phyloP scores from a whole-genome alignment of 2,329 filamentous ascomycete species.

The Berkeleyomyces basicola region DNA sequence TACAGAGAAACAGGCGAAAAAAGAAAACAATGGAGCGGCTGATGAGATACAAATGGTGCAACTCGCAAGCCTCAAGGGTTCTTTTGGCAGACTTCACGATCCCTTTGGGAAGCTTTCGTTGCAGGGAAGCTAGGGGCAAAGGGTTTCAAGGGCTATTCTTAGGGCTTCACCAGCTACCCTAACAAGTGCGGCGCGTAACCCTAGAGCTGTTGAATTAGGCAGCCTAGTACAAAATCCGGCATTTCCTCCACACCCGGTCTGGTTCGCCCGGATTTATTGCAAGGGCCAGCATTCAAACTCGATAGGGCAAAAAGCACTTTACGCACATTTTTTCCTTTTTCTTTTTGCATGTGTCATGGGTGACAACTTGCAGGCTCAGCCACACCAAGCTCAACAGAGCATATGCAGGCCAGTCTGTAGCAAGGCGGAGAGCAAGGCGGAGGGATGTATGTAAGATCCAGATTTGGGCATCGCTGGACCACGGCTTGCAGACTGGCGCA shows the following conservation, averaged over 20 bases:
- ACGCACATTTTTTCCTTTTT: background rate
- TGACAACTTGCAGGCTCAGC: background rate
- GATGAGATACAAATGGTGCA: background rate
- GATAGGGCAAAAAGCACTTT: background rate
- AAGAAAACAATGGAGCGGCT: background rate
- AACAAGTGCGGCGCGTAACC: background rate
- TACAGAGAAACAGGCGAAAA: background rate
- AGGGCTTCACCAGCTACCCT: background rate
- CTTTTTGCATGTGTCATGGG: background rate
- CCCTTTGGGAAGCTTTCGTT: background rate
- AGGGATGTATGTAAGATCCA: background rate
- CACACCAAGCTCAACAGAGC: background rate
- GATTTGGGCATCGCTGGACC: background rate
- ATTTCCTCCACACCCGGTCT: background rate
- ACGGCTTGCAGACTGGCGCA: background rate
- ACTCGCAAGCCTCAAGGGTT: background rate
- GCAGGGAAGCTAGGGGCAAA: background rate
- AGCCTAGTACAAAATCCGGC: background rate
- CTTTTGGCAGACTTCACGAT: background rate
- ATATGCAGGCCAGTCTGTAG: background rate
- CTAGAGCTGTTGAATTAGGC: background rate
- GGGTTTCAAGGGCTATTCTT: slow-evolving; percentile 1
- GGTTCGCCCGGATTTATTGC: background rate
- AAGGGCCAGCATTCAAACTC: background rate
- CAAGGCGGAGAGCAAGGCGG: background rate